These are phyloP conservation scores for Phalaenopsis aphrodite DNA, from an alignment of 106 monocot genomes.

Conservation along the genomic window DNA sequence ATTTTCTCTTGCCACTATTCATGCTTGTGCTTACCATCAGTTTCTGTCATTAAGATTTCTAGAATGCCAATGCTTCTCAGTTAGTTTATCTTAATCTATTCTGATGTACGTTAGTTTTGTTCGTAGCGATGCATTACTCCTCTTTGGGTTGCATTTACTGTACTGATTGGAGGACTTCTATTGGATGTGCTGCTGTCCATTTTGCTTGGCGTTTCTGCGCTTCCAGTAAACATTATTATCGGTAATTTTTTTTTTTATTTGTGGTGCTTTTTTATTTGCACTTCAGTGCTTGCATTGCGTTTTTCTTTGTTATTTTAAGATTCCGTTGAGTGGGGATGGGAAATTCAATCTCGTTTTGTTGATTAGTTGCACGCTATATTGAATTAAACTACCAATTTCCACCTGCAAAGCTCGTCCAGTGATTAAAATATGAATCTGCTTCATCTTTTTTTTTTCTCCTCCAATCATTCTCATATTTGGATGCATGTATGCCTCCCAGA, in stretches of 20 bases:
- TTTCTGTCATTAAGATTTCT: background rate
- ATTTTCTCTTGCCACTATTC: no score
- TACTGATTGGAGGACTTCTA: constrained; percentile 83
- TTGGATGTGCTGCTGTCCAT: constrained; percentile 87
- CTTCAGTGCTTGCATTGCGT: no score
- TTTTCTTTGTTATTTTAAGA: background rate
- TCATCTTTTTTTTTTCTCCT: background rate
- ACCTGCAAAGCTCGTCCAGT: background rate
- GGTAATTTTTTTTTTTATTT: constrained; percentile 30
- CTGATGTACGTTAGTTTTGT: constrained; percentile 15
- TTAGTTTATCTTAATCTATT: background rate
- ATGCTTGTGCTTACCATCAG: no score
- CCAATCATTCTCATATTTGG: no score
- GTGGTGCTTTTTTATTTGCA: background rate
- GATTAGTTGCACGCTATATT: background rate
- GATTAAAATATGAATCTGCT: background rate
- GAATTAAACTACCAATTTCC: background rate
- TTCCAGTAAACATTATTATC: constrained; percentile 94
- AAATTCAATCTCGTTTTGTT: background rate
- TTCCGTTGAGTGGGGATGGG: background rate
- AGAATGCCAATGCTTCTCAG: background rate
- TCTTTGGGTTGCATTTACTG: constrained; percentile 78
- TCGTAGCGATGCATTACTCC: constrained; percentile 72
- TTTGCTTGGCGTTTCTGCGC: constrained; percentile 82
- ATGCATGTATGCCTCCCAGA: no score